Evolutionary conservation across 345 rosid species (phyloP).

Genomic region (Hibiscus tridactylites): DNA sequence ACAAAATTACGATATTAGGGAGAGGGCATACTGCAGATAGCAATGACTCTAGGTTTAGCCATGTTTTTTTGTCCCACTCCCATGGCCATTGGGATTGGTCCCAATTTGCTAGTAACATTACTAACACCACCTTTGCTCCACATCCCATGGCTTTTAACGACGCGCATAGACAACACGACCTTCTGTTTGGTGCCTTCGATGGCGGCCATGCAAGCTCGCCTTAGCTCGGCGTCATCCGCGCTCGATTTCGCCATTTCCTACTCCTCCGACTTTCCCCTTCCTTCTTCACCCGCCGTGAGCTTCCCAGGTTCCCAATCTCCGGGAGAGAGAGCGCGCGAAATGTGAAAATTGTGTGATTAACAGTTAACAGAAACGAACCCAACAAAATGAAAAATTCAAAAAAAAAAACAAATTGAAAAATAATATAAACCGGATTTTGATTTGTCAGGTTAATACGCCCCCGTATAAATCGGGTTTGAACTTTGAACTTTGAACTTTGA

Average conservation of each 20-base stretch:
- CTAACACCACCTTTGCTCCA: conserved; percentile 68
- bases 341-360: background rate
- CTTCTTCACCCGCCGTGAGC: conserved; percentile 6
- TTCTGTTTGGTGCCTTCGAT: conserved; percentile 90
- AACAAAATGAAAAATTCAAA: background rate
- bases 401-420: background rate
- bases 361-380: conserved; percentile 12
- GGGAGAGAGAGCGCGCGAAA: background rate
- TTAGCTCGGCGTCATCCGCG: conserved; percentile 88
- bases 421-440: background rate
- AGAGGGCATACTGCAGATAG: conserved; percentile 53
- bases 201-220: conserved; percentile 88
- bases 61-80: conserved; percentile 69
- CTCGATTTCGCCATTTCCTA: conserved; percentile 86
- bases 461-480: background rate
- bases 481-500: background rate
- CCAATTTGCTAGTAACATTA: conserved; percentile 42
- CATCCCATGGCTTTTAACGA: conserved; percentile 82
- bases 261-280: background rate
- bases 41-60: conserved; percentile 97
- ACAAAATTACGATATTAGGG: background rate
- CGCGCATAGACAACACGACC: conserved; percentile 89
- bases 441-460: background rate
- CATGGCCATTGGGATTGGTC: background rate
- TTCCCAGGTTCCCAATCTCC: background rate